These are phyloP conservation scores for Biscogniauxia mediterranea DNA, from an alignment of 2,329 filamentous ascomycete species.

Conservation along the genomic window DNA sequence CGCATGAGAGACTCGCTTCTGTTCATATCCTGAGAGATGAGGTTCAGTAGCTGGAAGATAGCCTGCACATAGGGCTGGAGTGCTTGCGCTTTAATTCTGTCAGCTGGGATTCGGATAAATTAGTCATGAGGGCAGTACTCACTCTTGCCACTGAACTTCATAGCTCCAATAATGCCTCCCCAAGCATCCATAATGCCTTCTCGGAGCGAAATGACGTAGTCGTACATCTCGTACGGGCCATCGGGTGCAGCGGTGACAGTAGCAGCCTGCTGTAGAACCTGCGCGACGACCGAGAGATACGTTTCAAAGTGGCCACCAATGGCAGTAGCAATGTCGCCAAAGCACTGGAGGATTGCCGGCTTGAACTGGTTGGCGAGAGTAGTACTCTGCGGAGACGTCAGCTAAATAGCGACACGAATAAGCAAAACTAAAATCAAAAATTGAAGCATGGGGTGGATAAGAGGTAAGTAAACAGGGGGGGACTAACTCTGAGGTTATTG, in stretches of 20 bases:
- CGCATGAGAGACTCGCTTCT: constrained; percentile 89
- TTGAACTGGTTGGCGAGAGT: constrained; percentile 95
- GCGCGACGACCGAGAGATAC: constrained; percentile 87
- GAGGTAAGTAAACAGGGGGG: constrained; percentile 4
- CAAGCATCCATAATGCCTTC: constrained; percentile 99
- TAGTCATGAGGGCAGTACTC: constrained; percentile 33
- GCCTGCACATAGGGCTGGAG: constrained; percentile 77
- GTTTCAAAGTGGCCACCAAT: constrained; percentile 91
- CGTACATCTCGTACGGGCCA: constrained; percentile 89
- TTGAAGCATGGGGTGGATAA: background rate
- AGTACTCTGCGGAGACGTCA: constrained; percentile 60
- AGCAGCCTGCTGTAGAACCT: constrained; percentile 90
- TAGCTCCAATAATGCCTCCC: constrained; percentile 92
- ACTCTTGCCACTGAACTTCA: constrained; percentile 82
- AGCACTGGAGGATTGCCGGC: constrained; percentile 95
- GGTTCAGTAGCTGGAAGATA: constrained; percentile 83
- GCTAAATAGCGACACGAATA: constrained; percentile 9
- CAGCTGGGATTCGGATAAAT: constrained; percentile 20
- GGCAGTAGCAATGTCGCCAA: constrained; percentile 94
- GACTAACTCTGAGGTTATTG: constrained; percentile 77
- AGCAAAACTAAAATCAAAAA: constrained; percentile 4
- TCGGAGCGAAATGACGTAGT: constrained; percentile 90
- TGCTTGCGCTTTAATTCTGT: constrained; percentile 54
- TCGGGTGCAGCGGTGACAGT: constrained; percentile 76
- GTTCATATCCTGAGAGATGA: constrained; percentile 78